phyloP scores from a whole-genome alignment of 176 grass and related monocot genomes.

The Phoenix dactylifera region DNA sequence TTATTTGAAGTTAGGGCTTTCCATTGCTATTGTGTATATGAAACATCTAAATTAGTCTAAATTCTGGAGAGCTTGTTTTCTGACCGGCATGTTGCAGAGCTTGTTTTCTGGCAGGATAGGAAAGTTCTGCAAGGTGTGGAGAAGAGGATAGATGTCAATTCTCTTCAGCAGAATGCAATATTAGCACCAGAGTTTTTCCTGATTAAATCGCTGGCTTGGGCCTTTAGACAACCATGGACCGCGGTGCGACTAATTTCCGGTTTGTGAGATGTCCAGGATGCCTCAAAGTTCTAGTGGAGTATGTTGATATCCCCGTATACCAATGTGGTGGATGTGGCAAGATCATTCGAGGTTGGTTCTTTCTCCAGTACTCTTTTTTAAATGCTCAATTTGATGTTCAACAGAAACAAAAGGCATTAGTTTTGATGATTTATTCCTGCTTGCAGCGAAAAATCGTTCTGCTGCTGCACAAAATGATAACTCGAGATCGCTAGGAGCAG shows the following conservation, averaged over 20 bases:
- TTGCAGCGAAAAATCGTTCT: conserved; percentile 42
- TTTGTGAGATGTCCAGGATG: conserved; percentile 89
- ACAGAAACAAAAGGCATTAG: no score
- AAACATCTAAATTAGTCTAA: no score
- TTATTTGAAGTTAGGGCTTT: no score
- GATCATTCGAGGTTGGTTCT: conserved; percentile 58
- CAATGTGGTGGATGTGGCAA: conserved; percentile 57
- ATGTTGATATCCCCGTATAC: conserved; percentile 63
- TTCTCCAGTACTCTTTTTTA: no score
- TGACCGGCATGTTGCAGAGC: no score
- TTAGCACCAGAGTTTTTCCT: not conserved
- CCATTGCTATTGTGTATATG: no score
- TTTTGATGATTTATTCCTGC: not conserved
- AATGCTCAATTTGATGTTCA: no score
- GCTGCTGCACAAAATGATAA: not conserved
- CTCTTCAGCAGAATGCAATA: not conserved
- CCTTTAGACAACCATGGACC: conserved; percentile 13
- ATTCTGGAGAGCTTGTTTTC: no score
- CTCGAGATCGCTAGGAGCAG: not conserved
- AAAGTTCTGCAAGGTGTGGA: no score
- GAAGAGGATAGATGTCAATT: not conserved
- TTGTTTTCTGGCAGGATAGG: no score
- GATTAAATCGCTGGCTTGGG: not conserved
- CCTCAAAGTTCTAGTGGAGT: conserved; percentile 69
- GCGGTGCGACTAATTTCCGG: conserved; percentile 42